Base-by-base conservation (phyloP, 208 protist species). In the Wallacemonas sp. region DNA sequence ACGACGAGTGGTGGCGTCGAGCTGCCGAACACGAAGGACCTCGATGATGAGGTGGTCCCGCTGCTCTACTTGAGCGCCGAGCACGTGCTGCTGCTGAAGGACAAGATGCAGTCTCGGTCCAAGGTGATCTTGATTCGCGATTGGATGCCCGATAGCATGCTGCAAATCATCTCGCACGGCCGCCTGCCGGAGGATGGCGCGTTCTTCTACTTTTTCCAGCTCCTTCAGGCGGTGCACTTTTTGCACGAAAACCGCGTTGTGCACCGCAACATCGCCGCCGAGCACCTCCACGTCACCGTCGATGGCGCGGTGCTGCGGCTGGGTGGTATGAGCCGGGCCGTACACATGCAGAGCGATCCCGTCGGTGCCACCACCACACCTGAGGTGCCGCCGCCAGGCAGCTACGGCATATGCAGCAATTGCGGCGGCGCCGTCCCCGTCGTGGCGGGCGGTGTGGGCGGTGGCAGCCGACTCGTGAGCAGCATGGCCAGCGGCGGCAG, bases 161-260 rank as follows among this genome's bases (percentile, higher is more conserved):
- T 81, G 24, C 78, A 70, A 34, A 74, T 97, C 46, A 44, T 80
- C 4, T 17, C 58, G 8, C 63, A 77, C 36, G 80, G 79, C 1
- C 70, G 68, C 24, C 86, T 96, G 14, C 41, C 49, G n/a, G 88
- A 94, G 63, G 67, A 80, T 9, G 80, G 64, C 4, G 85, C 85
- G 14, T 65, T 87, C 27, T 72, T 78, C 24, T 97, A 90, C 65
- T 97, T 97, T 69, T 88, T 83, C 67, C 89, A 96, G 72, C 74
- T 96, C 11, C 77, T 97, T 19, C 73, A 79, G 43, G 90, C 78
- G 1, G 76, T 97, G 4, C 58, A 80, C 41, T 96, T 94, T 58
- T 80, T 90, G n/a, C 88, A 92, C 65, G 48, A 69, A 19, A 38
- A 76, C 65, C 14, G 58, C 21, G 36, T 84, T 11, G 62, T 55